Conservation (phyloP, 1,284 basidiomycete genomes). For the Marasmius oreades region DNA sequence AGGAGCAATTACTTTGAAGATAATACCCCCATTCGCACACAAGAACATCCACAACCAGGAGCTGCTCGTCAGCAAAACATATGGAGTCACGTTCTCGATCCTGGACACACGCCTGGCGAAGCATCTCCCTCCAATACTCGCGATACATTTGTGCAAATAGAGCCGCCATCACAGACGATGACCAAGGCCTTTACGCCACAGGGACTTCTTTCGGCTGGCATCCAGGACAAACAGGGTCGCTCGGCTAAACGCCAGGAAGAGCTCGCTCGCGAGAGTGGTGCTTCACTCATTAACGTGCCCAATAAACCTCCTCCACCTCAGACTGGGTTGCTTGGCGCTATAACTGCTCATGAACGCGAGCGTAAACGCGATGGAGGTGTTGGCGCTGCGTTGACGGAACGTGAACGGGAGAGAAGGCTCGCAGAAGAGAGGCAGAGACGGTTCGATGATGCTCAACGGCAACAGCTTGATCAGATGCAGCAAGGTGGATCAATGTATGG, state of each 20-base stretch:
- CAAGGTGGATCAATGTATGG: conserved; percentile 51
- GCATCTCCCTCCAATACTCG: conserved; percentile 37
- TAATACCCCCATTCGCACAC: conserved; percentile 41
- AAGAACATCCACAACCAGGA: conserved; percentile 45
- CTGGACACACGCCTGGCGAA: conserved; percentile 48
- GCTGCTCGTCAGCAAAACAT: conserved; percentile 58
- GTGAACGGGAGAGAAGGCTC: conserved; percentile 87
- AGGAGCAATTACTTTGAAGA: conserved; percentile 44
- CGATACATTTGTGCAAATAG: conserved; percentile 83
- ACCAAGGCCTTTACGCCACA: conserved; percentile 94
- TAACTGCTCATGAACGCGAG: conserved; percentile 93
- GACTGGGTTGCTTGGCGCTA: conserved; percentile 92
- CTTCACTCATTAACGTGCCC: conserved; percentile 89
- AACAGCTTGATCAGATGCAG: conserved; percentile 86
- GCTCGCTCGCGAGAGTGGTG: conserved; percentile 85
- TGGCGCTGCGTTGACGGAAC: conserved; percentile 91
- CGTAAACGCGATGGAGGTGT: conserved; percentile 92
- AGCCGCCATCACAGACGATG: conserved; percentile 69
- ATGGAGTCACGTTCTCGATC: conserved; percentile 86
- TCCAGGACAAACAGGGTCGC: conserved; percentile 93
- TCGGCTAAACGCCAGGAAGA: conserved; percentile 95
- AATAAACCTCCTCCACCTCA: conserved; percentile 94
- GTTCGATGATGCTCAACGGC: conserved; percentile 84
- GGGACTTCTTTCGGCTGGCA: conserved; percentile 89
- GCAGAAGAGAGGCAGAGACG: conserved; percentile 92